phyloP scores from a whole-genome alignment of 1,284 basidiomycete genomes.

The Ganoderma meredithae region DNA sequence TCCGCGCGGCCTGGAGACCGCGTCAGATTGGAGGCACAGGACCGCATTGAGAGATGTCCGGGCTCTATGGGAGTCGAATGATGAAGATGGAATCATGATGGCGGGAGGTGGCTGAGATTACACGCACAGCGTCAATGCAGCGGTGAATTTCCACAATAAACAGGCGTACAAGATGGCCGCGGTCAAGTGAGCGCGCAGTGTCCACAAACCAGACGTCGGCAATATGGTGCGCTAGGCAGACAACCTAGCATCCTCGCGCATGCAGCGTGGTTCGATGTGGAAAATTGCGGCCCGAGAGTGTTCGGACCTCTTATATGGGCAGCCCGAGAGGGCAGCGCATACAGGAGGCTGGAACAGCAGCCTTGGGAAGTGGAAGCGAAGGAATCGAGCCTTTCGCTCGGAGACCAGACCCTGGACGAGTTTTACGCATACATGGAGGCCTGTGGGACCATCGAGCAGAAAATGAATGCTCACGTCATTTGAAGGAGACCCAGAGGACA shows the following conservation, averaged over 20 bases:
- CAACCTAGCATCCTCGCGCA: too few relatives aligned
- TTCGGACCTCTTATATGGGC: too few relatives aligned
- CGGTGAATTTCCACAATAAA: too few relatives aligned
- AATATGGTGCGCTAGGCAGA: too few relatives aligned
- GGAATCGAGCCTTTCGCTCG: background rate
- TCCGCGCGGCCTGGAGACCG: background rate
- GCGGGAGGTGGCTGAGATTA: background rate
- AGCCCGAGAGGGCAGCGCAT: background rate
- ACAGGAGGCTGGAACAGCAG: background rate
- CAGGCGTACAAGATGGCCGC: background rate
- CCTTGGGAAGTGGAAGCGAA: too few relatives aligned
- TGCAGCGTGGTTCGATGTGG: too few relatives aligned
- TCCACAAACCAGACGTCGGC: too few relatives aligned
- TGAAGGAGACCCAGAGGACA: background rate
- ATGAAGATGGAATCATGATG: slow-evolving; percentile 7
- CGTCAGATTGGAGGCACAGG: background rate
- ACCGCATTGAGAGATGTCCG: background rate
- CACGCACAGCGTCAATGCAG: background rate
- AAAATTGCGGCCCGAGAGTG: too few relatives aligned
- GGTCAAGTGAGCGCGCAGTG: background rate
- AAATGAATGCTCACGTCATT: background rate
- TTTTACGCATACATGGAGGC: background rate
- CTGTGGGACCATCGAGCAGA: background rate
- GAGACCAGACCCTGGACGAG: background rate
- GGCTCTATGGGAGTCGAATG: background rate